Base-by-base conservation (phyloP, 2,329 filamentous ascomycete species). In the Diplodia seriata region DNA sequence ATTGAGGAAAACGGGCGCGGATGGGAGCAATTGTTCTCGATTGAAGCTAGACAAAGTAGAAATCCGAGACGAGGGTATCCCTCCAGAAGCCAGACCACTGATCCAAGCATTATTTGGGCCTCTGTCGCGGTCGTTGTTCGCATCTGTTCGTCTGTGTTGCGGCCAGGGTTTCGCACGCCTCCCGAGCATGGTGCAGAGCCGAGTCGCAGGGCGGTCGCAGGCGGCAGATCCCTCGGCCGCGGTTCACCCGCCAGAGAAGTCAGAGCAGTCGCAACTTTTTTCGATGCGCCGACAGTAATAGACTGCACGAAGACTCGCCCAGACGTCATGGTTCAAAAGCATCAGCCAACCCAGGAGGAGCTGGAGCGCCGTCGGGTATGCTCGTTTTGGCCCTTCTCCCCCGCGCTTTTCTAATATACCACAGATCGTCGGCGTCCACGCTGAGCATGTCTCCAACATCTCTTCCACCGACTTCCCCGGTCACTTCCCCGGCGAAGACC, bases 391-490 rank as follows among this genome's bases (percentile, higher is more conserved):
- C 33, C 51, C 6, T 38, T 7, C 49, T 26, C 12, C 11, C 47
- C 47, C n/a, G 14, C 31, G 29, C 7, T n/a, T n/a, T 9, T 49
- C 65, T 69, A 66, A 70, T 67, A 26, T 61, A 33, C 38, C 62
- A 63, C 74, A 97, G 91, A 90, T 92, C 73, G 90, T 99, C 75
- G 89, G 90, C 73, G 89, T 99, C 81, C 92, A 95, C 79, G 85
- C 89, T 73, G 95, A 99, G 81, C 97, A 92, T 26, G 91, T 99
- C 75, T 91, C 91, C 73, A 89, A 98, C 82, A 91, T 94, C 74
- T 87, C 90, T 70, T 95, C 93, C 56, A 97, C 90, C 74, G 94
- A 98, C 77, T 97, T 94, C 78, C 96, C 96, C 18, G 91, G 91
- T 72, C 93, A 97, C 80, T 95, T 90, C 83, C 91, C 92, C 3